Evolutionary conservation across 1,284 basidiomycete species (phyloP), one percentile per base, ranked within the genome.

Genomic region (Cutaneotrichosporon curvatum): DNA sequence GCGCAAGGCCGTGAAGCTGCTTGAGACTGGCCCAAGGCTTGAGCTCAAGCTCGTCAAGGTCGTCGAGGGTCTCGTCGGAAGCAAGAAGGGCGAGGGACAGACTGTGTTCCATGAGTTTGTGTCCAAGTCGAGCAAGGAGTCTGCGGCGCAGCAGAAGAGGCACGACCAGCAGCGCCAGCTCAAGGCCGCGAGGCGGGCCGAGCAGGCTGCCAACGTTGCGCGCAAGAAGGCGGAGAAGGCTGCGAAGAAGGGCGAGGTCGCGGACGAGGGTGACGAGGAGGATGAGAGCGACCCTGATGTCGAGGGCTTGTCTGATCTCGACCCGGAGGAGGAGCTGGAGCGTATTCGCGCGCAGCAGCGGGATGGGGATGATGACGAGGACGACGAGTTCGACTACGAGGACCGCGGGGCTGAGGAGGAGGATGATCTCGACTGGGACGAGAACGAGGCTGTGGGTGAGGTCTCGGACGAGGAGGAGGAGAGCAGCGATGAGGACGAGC

Each of bases 21-120:
- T 92, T 47, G 95, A 99, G 73, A 82, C 97, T 42, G 95, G 95
- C 0, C 95, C 95, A 22, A 77, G 95, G 59, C 84, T 98, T 81
- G 95, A 98, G 71, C 73, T 97, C 57, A 79, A 80, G 58, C 76
- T 98, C 54, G 81, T 97, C 64, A 99, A 99, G 76, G 88, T 99
- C 53, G 81, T 84, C 16, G 92, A 96, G 70, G 91, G 92, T n/a
- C 75, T 88, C 8, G 87, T 89, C 4, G 89, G 89, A 9, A 63
- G 62, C 49, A 70, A 69, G 61, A 58, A 65, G 44, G 74, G 75
- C 44, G 87, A 91, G 65, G 86, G 89, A 3, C 79, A 79, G 56
- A 88, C 95, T 1, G 83, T 96, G 37, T 92, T 85, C 74, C 92
- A 96, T 68, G 84, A 87, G 71, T 85, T 91, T 59, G 84, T 89